Evolutionary conservation across 2,329 filamentous ascomycete species (phyloP).

Genomic region (Claviceps africana): DNA sequence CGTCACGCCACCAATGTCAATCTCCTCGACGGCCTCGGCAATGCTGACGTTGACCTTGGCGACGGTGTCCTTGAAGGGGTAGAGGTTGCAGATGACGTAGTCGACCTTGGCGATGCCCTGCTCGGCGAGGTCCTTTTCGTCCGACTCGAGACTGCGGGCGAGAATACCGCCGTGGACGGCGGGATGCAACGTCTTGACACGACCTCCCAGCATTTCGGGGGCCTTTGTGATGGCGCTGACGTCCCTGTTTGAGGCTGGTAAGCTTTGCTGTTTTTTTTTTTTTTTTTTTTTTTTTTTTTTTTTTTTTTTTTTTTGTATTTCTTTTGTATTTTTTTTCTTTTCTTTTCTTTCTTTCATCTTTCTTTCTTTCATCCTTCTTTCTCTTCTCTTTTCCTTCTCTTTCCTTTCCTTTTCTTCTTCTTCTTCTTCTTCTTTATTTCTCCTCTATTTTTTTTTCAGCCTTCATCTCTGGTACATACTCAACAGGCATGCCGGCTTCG

Average conservation of each 20-base stretch:
- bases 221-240: slow-evolving; percentile 94
- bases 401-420: neutral
- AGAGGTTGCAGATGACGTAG: slow-evolving; percentile 95
- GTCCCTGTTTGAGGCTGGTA: slow-evolving; percentile 43
- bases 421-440: neutral
- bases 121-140: slow-evolving; percentile 91
- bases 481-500: slow-evolving; percentile 87
- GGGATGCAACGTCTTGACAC: slow-evolving; percentile 84
- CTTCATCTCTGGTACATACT: slow-evolving; percentile 43
- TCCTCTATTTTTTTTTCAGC: too few species aligned
- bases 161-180: slow-evolving; percentile 86
- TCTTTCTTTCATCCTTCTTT: too few species aligned
- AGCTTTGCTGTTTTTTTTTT: neutral
- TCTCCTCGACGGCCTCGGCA: slow-evolving; percentile 93
- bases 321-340: neutral
- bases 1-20: slow-evolving; percentile 95
- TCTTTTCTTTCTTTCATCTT: too few species aligned
- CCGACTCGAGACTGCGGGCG: slow-evolving; percentile 82
- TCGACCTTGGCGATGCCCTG: slow-evolving; percentile 93
- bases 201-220: slow-evolving; percentile 86
- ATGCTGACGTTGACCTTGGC: slow-evolving; percentile 96
- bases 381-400: too few species aligned
- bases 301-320: neutral
- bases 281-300: neutral
- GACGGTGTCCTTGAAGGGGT: slow-evolving; percentile 97